Conservation (phyloP, 495 filamentous ascomycete species). For the Cairneyella variabilis region DNA sequence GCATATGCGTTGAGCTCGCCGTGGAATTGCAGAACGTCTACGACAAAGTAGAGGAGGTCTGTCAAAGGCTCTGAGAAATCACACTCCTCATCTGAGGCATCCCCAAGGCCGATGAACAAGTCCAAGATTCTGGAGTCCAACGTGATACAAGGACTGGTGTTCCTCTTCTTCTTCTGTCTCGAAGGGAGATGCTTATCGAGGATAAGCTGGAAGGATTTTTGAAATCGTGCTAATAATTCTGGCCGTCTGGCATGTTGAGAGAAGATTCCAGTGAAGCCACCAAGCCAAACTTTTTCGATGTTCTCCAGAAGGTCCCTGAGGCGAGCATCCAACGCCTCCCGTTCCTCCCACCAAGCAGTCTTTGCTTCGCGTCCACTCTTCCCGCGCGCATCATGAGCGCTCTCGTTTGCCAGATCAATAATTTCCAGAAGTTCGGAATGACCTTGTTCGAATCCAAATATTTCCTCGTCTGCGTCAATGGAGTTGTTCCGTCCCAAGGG, state of each 20-base stretch:
- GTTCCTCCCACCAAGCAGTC: slow-evolving; percentile 82
- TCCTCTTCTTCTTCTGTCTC: slow-evolving; percentile 56
- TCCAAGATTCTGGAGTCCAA: slow-evolving; percentile 78
- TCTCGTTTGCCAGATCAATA: slow-evolving; percentile 72
- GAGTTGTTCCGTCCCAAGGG: slow-evolving; percentile 78
- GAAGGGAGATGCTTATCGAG: slow-evolving; percentile 86
- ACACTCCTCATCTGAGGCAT: slow-evolving; percentile 55
- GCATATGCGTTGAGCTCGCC: slow-evolving; percentile 96
- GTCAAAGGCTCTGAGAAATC: slow-evolving; percentile 83
- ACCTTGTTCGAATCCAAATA: slow-evolving; percentile 78
- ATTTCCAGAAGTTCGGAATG: slow-evolving; percentile 77
- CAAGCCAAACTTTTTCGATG: slow-evolving; percentile 91
- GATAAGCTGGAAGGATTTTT: slow-evolving; percentile 72
- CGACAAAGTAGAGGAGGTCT: slow-evolving; percentile 91
- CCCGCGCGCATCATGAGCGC: slow-evolving; percentile 67
- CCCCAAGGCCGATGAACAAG: slow-evolving; percentile 80
- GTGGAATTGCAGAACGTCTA: slow-evolving; percentile 95
- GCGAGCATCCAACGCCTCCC: slow-evolving; percentile 72
- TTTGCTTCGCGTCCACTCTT: slow-evolving; percentile 59
- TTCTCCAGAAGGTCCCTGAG: slow-evolving; percentile 75
- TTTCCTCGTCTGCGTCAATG: slow-evolving; percentile 73
- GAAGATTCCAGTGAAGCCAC: slow-evolving; percentile 89
- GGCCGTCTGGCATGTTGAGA: slow-evolving; percentile 60
- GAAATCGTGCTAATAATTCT: slow-evolving; percentile 66
- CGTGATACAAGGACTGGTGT: slow-evolving; percentile 43